phyloP scores from a whole-genome alignment of 2,329 filamentous ascomycete species.

The Neoscytalidium dimidiatum region DNA sequence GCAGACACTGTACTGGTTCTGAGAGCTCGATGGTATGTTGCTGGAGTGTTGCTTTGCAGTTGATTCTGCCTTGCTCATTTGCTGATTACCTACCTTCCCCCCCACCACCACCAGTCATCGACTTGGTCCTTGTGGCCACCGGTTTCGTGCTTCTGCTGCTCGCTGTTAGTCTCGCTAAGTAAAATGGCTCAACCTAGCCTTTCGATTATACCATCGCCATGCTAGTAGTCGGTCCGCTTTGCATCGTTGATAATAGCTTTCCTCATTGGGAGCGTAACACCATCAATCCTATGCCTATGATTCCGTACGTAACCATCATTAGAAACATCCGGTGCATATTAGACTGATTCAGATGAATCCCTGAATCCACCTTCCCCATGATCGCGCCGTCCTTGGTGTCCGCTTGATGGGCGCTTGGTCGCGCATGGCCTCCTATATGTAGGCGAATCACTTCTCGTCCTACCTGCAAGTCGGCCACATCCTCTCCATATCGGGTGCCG shows the following conservation, averaged over 20 bases:
- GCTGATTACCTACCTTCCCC: background rate
- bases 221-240: slow-evolving; percentile 39
- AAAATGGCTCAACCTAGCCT: slow-evolving; percentile 29
- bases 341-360: no score
- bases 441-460: slow-evolving; percentile 36
- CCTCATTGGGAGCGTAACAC: slow-evolving; percentile 41
- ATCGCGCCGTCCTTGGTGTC: slow-evolving; percentile 55
- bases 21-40: background rate
- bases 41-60: background rate
- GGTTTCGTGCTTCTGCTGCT: background rate
- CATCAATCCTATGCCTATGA: slow-evolving; percentile 36
- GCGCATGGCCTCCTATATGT: slow-evolving; percentile 32
- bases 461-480: slow-evolving; percentile 34
- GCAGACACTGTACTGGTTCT: background rate
- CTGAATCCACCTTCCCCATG: slow-evolving; percentile 46
- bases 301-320: slow-evolving; percentile 32
- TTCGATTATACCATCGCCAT: slow-evolving; percentile 44
- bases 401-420: slow-evolving; percentile 46
- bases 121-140: background rate
- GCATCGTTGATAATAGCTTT: slow-evolving; percentile 41
- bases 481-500: slow-evolving; percentile 24
- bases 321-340: no score
- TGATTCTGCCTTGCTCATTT: background rate
- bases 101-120: background rate
- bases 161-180: background rate